phyloP scores from a whole-genome alignment of 148 eudicot species.

The Chenopodium berlandieri region DNA sequence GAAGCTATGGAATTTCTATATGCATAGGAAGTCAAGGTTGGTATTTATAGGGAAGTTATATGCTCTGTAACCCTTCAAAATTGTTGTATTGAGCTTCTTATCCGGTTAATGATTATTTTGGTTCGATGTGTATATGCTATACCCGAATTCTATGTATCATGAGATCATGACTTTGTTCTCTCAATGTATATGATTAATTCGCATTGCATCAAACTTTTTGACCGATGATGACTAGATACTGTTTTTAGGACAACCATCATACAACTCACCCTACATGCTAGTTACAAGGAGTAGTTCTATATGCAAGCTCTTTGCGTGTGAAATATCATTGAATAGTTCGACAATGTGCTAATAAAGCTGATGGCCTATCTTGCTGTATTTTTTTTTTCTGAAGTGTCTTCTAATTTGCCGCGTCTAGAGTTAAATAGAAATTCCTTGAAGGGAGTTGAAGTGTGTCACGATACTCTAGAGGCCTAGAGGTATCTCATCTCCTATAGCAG shows the following conservation, averaged over 20 bases:
- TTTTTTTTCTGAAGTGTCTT: no score
- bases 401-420: no score
- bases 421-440: no score
- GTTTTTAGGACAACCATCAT: no score
- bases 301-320: no score
- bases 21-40: background rate
- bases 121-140: background rate
- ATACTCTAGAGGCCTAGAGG: no score
- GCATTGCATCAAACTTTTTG: background rate
- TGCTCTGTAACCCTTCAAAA: background rate
- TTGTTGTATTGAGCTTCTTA: background rate
- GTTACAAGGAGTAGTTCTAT: no score
- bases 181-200: background rate
- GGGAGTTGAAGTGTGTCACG: no score
- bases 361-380: no score
- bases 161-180: background rate
- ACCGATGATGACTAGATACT: background rate
- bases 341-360: no score
- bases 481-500: no score
- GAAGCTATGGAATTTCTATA: background rate
- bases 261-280: background rate
- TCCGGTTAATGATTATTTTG: background rate
- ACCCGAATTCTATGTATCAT: background rate
- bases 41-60: background rate
- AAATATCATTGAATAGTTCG: no score